Evolutionary conservation across 805 yeast genomes (phyloP), one percentile per base, ranked within the genome.

Genomic region (Yarrowia phangngaensis): DNA sequence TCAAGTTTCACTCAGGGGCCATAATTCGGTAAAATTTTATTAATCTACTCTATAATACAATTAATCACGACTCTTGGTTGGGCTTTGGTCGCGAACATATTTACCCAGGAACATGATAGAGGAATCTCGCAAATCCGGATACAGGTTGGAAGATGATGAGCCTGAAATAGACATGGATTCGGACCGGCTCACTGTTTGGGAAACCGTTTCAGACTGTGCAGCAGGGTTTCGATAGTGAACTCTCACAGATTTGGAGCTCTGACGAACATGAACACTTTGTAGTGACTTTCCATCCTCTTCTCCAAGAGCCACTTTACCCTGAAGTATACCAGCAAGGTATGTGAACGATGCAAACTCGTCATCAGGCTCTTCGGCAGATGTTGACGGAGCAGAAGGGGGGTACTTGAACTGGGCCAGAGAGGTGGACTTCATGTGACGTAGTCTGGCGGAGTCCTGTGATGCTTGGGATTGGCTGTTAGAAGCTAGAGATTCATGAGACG

Each of bases 71-170:
- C 19, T 22, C 29, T 41, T 41, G 13, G 16, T 27, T 4, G 43
- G 51, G 26, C 27, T 24, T 20, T 8, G 19, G 12, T 26, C 52
- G n/a, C 52, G 45, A 4, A 57, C 55, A 43, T 56, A 61, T 34
- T 56, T 52, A 15, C 68, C 66, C 22, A 64, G 55, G 17, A 62
- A 56, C 27, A 58, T 56, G 17, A 64, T 55, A 6, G 68, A 64
- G 4, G 61, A 50, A 28, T 64, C 67, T 8, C 68, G 55, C 48
- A 64, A 50, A 20, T 61, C 63, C 0, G 66, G 64, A 26, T 61
- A 61, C 15, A 60, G 53, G 17, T 56, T 52, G n/a, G 24, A 8
- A 31, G 38, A 4, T n/a, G n/a, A n/a, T n/a, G n/a, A n/a, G n/a
- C 38, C 20, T 11, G 59, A 41, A 13, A 47, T 26, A 1, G 35